These are phyloP conservation scores for Cubamyces lactineus DNA, from an alignment of 768 basidiomycete species.

Conservation along the genomic window DNA sequence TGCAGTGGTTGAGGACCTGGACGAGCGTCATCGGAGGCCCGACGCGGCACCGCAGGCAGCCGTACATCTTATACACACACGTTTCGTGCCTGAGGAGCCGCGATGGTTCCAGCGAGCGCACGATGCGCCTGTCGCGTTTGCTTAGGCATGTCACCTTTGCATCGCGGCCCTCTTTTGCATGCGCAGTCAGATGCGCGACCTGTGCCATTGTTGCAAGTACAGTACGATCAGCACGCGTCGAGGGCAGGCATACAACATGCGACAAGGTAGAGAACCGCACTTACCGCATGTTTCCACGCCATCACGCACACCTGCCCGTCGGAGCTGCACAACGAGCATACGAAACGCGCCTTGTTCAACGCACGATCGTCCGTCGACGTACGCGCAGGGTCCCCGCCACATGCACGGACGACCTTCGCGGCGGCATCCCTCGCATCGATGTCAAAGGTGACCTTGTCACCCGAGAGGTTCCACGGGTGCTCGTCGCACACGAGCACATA, in stretches of 20 bases:
- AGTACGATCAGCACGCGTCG: not conserved
- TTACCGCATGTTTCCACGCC: conserved; percentile 10
- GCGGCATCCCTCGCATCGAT: not conserved
- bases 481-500: conserved; percentile 9
- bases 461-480: conserved; percentile 15
- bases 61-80: conserved; percentile 6
- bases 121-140: conserved; percentile 13
- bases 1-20: conserved; percentile 5
- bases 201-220: not conserved
- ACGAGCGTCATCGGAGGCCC: conserved; percentile 6
- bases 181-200: conserved; percentile 4
- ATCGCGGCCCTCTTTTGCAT: not conserved
- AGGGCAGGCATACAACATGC: no score
- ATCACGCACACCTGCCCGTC: conserved; percentile 8
- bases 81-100: not conserved
- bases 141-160: conserved; percentile 11
- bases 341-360: not conserved
- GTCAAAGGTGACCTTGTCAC: conserved; percentile 7
- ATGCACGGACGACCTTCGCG: conserved; percentile 4
- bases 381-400: conserved; percentile 1
- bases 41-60: conserved; percentile 15
- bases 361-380: not conserved
- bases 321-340: conserved; percentile 5
- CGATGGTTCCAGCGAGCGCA: conserved; percentile 2
- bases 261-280: not conserved